phyloP scores from a whole-genome alignment of 108 stramenopile species.

The Conticribra guillardii region DNA sequence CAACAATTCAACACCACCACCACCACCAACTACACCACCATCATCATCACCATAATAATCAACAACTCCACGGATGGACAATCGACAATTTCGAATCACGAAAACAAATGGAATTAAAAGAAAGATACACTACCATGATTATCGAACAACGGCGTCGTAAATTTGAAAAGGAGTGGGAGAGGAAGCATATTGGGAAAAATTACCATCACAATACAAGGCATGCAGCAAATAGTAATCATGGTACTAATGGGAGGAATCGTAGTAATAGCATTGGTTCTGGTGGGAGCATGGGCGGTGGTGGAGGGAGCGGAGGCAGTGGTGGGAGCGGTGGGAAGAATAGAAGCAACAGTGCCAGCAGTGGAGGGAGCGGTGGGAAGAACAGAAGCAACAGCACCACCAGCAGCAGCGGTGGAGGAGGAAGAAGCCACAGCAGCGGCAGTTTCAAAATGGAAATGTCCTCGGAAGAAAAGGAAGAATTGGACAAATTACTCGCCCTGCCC shows the following conservation, averaged over 20 bases:
- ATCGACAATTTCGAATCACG: slow-evolving; percentile 70
- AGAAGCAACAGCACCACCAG: slow-evolving; percentile 2
- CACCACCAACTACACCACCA: slow-evolving; percentile 7
- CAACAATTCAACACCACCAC: slow-evolving; percentile 2
- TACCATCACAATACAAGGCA: slow-evolving; percentile 12
- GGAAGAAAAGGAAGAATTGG: slow-evolving; percentile 41
- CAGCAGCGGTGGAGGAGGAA: background rate
- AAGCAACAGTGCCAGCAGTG: background rate
- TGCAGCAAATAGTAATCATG: no score
- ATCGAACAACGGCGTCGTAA: slow-evolving; percentile 37
- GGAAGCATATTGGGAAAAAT: slow-evolving; percentile 25
- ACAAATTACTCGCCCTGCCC: slow-evolving; percentile 31
- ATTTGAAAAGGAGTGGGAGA: slow-evolving; percentile 54
- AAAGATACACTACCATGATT: slow-evolving; percentile 58
- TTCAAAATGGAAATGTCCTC: slow-evolving; percentile 39
- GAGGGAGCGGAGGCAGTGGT: background rate
- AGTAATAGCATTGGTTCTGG: background rate
- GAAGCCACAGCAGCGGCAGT: slow-evolving; percentile 27
- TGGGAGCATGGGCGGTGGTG: slow-evolving; percentile 6
- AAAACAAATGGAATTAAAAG: slow-evolving; percentile 63
- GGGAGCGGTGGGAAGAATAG: slow-evolving; percentile 12
- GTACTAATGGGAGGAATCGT: background rate
- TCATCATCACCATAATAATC: background rate
- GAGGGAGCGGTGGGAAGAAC: slow-evolving; percentile 16
- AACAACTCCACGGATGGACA: slow-evolving; percentile 28